Conservation (phyloP, 2,329 filamentous ascomycete species). For the Aspergillus caelatus region DNA sequence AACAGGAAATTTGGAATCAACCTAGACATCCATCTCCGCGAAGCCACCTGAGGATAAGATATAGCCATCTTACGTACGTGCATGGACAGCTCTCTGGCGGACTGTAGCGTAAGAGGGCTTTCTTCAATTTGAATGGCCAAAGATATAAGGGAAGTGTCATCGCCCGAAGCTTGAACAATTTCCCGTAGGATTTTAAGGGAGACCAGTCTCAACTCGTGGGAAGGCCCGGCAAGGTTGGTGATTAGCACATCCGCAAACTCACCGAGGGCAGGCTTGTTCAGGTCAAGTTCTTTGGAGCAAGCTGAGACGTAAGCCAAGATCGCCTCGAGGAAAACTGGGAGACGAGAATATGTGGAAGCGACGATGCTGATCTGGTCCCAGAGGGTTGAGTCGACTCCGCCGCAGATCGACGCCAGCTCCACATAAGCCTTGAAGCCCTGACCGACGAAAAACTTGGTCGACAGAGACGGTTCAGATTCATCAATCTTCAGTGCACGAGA, state of each 20-base stretch:
- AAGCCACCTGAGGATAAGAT: slow-evolving; percentile 62
- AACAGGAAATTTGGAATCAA: slow-evolving; percentile 84
- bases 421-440: slow-evolving; percentile 75
- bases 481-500: slow-evolving; percentile 66
- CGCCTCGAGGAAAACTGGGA: slow-evolving; percentile 67
- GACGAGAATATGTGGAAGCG: slow-evolving; percentile 66
- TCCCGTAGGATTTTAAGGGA: slow-evolving; percentile 73
- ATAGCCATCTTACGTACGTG: slow-evolving; percentile 76
- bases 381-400: slow-evolving; percentile 61
- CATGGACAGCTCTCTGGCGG: slow-evolving; percentile 77
- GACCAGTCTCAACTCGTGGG: slow-evolving; percentile 71
- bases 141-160: slow-evolving; percentile 47
- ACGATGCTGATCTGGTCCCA: slow-evolving; percentile 68
- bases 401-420: slow-evolving; percentile 63
- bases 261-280: slow-evolving; percentile 61
- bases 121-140: slow-evolving; percentile 80
- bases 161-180: slow-evolving; percentile 51
- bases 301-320: slow-evolving; percentile 55
- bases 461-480: slow-evolving; percentile 60
- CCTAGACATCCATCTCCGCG: slow-evolving; percentile 67
- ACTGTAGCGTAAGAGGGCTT: slow-evolving; percentile 75
- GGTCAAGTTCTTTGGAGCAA: slow-evolving; percentile 29
- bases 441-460: slow-evolving; percentile 73
- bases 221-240: slow-evolving; percentile 73
- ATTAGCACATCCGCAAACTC: slow-evolving; percentile 67